Evolutionary conservation across 2,329 filamentous ascomycete genomes (phyloP).

Genomic region (Fusarium sp.): DNA sequence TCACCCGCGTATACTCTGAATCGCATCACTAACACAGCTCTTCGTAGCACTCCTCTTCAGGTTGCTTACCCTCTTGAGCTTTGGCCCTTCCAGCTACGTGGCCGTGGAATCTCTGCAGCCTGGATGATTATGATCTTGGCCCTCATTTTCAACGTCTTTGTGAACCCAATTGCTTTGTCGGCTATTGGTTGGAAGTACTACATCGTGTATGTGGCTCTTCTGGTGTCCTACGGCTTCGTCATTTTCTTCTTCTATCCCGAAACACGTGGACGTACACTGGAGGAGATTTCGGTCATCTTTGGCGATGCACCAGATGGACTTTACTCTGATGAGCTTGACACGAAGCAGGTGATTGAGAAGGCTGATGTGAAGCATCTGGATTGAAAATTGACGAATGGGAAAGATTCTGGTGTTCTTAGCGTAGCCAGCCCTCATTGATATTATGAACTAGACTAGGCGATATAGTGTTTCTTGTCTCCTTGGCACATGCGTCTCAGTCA

Average conservation of each 20-base stretch:
- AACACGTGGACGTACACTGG: slow-evolving; percentile 1
- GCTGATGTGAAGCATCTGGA: slow-evolving; percentile 12
- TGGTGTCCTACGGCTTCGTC: slow-evolving; percentile 6
- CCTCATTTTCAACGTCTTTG: slow-evolving; percentile 16
- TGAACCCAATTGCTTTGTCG: neutral
- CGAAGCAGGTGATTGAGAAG: slow-evolving; percentile 8
- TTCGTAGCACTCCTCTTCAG: slow-evolving; percentile 1
- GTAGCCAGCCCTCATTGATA: neutral
- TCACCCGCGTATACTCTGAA: accelerated
- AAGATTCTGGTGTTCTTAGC: neutral
- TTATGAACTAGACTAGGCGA: neutral
- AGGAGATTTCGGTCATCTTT: slow-evolving; percentile 13
- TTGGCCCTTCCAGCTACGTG: slow-evolving; percentile 17
- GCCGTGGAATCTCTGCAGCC: slow-evolving; percentile 9
- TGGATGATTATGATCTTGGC: slow-evolving; percentile 21
- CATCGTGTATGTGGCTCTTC: slow-evolving; percentile 9
- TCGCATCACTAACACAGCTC: neutral
- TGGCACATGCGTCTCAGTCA: accelerated
- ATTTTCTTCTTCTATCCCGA: slow-evolving; percentile 21
- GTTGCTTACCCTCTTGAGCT: slow-evolving; percentile 15
- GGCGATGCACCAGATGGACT: slow-evolving; percentile 14
- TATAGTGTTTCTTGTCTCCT: neutral
- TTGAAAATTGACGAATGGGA: neutral
- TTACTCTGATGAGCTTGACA: slow-evolving; percentile 1
- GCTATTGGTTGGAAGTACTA: slow-evolving; percentile 19